Percentiles rank a stretch among this genome's conserved stretches.
Evolutionary conservation across 148 eudicot genomes (phyloP).

Genomic region (Camellia sinensis): DNA sequence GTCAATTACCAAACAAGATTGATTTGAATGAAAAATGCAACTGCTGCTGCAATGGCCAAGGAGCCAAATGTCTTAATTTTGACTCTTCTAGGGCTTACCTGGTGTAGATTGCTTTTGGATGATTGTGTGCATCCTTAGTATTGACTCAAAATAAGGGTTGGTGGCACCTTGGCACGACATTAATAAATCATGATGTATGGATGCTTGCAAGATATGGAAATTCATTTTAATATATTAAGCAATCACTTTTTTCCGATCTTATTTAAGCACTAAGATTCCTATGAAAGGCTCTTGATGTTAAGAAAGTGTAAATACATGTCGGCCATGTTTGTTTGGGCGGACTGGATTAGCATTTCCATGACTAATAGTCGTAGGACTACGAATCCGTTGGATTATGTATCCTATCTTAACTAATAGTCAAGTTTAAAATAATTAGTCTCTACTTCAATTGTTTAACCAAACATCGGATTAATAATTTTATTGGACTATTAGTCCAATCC

Average conservation of each 20-base stretch:
- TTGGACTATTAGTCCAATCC: too few species aligned
- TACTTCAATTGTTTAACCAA: too few species aligned
- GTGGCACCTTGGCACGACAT: neutral
- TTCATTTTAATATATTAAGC: neutral
- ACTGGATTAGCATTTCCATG: too few species aligned
- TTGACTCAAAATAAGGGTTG: neutral
- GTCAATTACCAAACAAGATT: neutral
- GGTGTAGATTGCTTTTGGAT: neutral
- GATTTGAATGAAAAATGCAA: neutral
- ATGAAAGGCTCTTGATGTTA: neutral
- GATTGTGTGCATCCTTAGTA: neutral
- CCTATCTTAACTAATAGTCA: too few species aligned
- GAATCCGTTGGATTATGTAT: constrained; percentile 72
- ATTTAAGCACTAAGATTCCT: neutral
- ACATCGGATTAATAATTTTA: too few species aligned
- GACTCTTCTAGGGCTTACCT: neutral
- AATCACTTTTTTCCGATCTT: neutral
- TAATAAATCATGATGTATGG: neutral
- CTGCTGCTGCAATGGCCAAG: neutral
- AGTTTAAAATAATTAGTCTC: too few species aligned
- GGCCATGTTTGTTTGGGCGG: too few species aligned
- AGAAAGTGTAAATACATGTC: neutral
- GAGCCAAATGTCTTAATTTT: neutral
- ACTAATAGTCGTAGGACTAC: too few species aligned
- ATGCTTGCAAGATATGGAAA: neutral